phyloP scores from a whole-genome alignment of 768 basidiomycete genomes.

The Leccinum imitatum region DNA sequence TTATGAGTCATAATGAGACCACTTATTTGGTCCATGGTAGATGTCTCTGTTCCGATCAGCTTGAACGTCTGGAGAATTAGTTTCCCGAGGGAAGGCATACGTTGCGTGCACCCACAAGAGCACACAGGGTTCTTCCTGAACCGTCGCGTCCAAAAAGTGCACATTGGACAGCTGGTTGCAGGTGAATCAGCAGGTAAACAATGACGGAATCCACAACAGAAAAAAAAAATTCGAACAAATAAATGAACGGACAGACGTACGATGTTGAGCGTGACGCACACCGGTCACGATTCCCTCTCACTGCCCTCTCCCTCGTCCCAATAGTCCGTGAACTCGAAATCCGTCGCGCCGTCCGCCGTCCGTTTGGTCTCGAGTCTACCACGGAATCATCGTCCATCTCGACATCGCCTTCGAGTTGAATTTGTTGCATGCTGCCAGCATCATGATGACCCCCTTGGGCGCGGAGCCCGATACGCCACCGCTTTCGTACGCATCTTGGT shows the following conservation, averaged over 20 bases:
- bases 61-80: conserved; percentile 61
- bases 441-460: conserved; percentile 8
- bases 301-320: conserved; percentile 80
- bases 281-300: conserved; percentile 67
- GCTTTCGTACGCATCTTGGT: conserved; percentile 70
- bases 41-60: conserved; percentile 60
- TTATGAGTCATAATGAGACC: conserved; percentile 38
- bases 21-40: conserved; percentile 47
- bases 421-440: no score
- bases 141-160: conserved; percentile 74
- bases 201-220: neutral
- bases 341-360: conserved; percentile 48
- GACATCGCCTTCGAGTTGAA: conserved; percentile 23
- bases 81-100: conserved; percentile 54
- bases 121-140: conserved; percentile 67
- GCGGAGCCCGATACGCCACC: conserved; percentile 55
- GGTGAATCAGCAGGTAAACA: neutral
- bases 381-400: conserved; percentile 46
- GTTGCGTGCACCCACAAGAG: conserved; percentile 59
- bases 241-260: no score
- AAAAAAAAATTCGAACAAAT: no score
- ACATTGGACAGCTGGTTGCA: conserved; percentile 49
- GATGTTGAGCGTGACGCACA: conserved; percentile 60
- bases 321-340: conserved; percentile 85
- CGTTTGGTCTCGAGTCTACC: conserved; percentile 61